Conservation (phyloP, 306 rosid species). For the Lablab purpureus region DNA sequence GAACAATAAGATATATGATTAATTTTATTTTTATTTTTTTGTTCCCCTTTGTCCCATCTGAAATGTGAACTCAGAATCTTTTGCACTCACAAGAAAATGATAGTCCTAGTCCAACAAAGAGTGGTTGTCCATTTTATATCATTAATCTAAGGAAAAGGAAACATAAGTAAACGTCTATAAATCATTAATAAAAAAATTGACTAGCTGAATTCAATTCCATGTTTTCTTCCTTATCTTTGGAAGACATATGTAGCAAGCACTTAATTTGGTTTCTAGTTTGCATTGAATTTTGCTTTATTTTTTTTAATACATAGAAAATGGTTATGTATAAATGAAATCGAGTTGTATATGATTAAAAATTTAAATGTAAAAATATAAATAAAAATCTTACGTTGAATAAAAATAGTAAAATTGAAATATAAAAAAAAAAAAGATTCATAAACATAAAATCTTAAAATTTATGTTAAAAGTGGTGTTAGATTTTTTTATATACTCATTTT, state of each 20-base stretch:
- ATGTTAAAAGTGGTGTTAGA: too few relatives aligned
- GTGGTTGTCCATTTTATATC: not conserved
- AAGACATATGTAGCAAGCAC: not conserved
- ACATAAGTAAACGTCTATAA: not conserved
- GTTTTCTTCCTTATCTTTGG: not conserved
- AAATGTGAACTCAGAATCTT: not conserved
- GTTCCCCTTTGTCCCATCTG: not conserved
- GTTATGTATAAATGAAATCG: not conserved
- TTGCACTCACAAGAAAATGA: not conserved
- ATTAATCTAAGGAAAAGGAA: not conserved
- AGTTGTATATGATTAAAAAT: too few relatives aligned
- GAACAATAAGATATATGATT: too few relatives aligned
- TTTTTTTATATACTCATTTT: too few relatives aligned
- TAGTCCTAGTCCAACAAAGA: not conserved
- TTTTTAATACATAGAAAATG: not conserved
- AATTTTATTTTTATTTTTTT: not conserved
- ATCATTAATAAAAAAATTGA: not conserved
- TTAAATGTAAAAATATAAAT: too few relatives aligned
- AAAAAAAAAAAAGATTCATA: too few relatives aligned
- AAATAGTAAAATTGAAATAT: too few relatives aligned
- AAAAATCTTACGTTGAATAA: too few relatives aligned
- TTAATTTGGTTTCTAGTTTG: conserved; percentile 1
- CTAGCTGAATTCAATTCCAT: not conserved
- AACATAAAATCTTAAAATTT: too few relatives aligned
- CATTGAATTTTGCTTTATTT: not conserved